Conservation (phyloP, 164 flowering plant species). For the Taxillus chinensis region DNA sequence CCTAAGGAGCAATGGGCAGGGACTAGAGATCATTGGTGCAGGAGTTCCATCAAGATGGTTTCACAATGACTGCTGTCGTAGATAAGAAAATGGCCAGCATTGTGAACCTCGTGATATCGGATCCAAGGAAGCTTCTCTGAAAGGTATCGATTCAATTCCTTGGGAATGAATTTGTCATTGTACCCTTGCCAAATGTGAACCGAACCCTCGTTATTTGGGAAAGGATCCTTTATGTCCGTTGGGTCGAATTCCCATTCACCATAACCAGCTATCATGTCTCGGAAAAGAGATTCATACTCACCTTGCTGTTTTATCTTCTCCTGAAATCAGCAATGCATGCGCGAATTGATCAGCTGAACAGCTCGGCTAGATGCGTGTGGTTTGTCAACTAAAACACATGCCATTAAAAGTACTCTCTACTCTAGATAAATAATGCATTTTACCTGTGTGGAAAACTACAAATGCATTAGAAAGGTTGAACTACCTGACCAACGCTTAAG, state of each 20-base stretch:
- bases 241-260: slow-evolving; percentile 55
- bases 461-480: background rate
- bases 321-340: slow-evolving; percentile 14
- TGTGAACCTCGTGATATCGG: slow-evolving; percentile 38
- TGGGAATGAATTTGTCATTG: slow-evolving; percentile 26
- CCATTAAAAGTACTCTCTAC: background rate
- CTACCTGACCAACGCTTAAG: slow-evolving; percentile 19
- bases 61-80: slow-evolving; percentile 19
- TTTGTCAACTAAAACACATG: too few species aligned
- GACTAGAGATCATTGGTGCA: slow-evolving; percentile 22
- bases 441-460: background rate
- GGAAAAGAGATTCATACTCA: slow-evolving; percentile 23
- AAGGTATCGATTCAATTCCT: slow-evolving; percentile 19
- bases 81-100: slow-evolving; percentile 32
- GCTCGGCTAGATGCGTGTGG: background rate
- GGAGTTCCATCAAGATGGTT: slow-evolving; percentile 42
- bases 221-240: slow-evolving; percentile 33
- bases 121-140: slow-evolving; percentile 43
- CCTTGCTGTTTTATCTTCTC: slow-evolving; percentile 42
- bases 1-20: background rate
- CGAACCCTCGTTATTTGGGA: slow-evolving; percentile 25
- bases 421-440: background rate
- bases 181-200: slow-evolving; percentile 47
- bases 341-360: background rate
- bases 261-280: slow-evolving; percentile 29